Base-by-base conservation (phyloP, 371 early-diverging fungal genomes). In the Capniomyces stellatus region DNA sequence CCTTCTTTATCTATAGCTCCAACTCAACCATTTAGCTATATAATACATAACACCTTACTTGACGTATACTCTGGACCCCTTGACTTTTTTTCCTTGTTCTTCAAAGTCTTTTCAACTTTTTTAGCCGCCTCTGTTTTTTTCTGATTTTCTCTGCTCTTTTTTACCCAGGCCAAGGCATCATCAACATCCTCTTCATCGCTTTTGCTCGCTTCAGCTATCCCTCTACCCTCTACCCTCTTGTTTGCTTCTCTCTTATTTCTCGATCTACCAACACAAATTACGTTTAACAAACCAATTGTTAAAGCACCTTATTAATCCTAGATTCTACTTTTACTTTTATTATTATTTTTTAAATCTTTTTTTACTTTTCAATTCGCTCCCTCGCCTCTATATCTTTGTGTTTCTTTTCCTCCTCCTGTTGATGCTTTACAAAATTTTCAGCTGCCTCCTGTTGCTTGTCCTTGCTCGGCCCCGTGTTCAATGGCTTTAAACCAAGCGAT, bases 141-240 rank as follows among this genome's bases (percentile, higher is more conserved):
- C 15, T 15, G 10, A 6, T 35, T 15, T 35, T 6, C 59, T 53
- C 77, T 64, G 27, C 62, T 66, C 43, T 67, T 71, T 52, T 67
- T 61, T 30, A 83, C 77, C 87, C 84, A 86, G 19, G 71, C 70
- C 15, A 78, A 60, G 1, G 79, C 59, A 49, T 71, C 74, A 15
- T 64, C 71, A 29, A 69, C 75, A 8, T 74, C 76, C 2, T 74
- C 79, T 29, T 77, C 84, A n/a, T 64, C 67, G 6, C 35, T 15
- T 35, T 15, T 6, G 10, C 15, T 15, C 1, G 67, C 75, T 29
- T 82, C 84, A 12, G 79, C 87, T 2, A 87, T 71, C 3, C 80
- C 78, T 59, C 78, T 76, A 23, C 87, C 87, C 57, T 68, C 58
- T 18, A 85, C 64, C 47, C 75, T 78, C 46, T 70, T 70, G 31